These are phyloP conservation scores for Candida sakaeoensis DNA, from an alignment of 805 yeast genomes.

Conservation along the genomic window DNA sequence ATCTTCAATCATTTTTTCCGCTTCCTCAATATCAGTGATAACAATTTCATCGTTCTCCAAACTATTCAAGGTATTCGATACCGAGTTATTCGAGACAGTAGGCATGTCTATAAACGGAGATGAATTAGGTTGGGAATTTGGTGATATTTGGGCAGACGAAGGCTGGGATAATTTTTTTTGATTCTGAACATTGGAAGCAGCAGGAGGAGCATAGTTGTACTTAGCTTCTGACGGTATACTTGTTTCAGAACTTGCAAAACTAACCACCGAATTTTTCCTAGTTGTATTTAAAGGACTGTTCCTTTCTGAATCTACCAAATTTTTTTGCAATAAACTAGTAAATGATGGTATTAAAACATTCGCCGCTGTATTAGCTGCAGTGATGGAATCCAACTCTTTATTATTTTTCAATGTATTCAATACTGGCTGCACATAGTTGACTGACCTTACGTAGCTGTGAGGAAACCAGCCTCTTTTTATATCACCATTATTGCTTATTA, in stretches of 20 bases:
- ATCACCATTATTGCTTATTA: constrained; percentile 31
- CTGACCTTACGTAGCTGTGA: constrained; percentile 51
- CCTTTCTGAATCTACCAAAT: constrained; percentile 29
- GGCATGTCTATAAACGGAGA: constrained; percentile 6
- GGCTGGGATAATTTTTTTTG: constrained; percentile 1
- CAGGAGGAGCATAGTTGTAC: too few relatives aligned
- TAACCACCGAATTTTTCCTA: constrained; percentile 47
- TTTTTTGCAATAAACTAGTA: constrained; percentile 34
- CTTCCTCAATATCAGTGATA: constrained; percentile 21
- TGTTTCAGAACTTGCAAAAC: constrained; percentile 46
- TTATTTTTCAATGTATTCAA: constrained; percentile 34
- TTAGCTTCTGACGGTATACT: constrained; percentile 23
- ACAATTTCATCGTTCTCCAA: constrained; percentile 8
- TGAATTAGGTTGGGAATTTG: constrained; percentile 2
- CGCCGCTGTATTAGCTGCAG: constrained; percentile 46
- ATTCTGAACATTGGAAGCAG: constrained; percentile 6
- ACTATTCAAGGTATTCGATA: constrained; percentile 14
- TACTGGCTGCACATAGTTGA: constrained; percentile 41
- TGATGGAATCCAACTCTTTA: constrained; percentile 39
- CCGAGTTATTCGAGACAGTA: constrained; percentile 10
- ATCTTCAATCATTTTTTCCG: constrained; percentile 24
- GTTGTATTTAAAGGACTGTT: constrained; percentile 30
- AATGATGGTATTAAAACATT: constrained; percentile 42
- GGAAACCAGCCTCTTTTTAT: constrained; percentile 84
- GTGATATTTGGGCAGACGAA: constrained; percentile 4